These are phyloP conservation scores for Xerocomus spinulosus DNA, from an alignment of 768 basidiomycete species.

Conservation along the genomic window DNA sequence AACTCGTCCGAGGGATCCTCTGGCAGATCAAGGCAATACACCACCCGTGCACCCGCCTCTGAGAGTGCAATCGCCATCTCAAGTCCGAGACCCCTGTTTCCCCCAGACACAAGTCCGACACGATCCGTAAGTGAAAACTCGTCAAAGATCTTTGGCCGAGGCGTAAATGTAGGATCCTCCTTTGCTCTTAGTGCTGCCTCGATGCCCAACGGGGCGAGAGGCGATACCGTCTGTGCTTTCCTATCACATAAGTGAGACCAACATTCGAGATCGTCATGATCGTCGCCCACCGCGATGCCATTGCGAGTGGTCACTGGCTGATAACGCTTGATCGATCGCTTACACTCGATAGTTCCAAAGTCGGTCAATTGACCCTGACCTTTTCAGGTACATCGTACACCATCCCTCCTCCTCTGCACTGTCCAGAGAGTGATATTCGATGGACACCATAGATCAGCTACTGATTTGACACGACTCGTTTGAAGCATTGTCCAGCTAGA, in stretches of 20 bases:
- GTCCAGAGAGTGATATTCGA: too few species aligned
- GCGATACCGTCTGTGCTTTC: conserved; percentile 43
- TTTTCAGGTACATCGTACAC: neutral
- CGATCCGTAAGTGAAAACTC: conserved; percentile 56
- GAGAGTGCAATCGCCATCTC: conserved; percentile 74
- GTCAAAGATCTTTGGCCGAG: conserved; percentile 50
- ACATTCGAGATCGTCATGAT: too few species aligned
- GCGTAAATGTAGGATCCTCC: conserved; percentile 29
- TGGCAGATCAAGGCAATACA: conserved; percentile 69
- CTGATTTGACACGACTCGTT: too few species aligned
- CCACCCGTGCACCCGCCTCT: conserved; percentile 65
- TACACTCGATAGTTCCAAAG: neutral
- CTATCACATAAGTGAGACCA: neutral
- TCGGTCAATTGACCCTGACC: neutral
- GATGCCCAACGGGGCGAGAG: conserved; percentile 60
- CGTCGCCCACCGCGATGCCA: neutral
- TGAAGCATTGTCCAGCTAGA: too few species aligned
- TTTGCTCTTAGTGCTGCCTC: conserved; percentile 49
- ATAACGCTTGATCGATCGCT: neutral
- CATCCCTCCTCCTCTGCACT: too few species aligned
- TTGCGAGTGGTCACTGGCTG: neutral
- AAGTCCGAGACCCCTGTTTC: conserved; percentile 69
- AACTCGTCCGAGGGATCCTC: conserved; percentile 54
- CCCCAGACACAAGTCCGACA: conserved; percentile 61
- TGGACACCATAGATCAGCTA: too few species aligned